Evolutionary conservation across 164 flowering plant genomes (phyloP), one percentile per base, ranked within the genome.

Genomic region (Nymphaea colorata): DNA sequence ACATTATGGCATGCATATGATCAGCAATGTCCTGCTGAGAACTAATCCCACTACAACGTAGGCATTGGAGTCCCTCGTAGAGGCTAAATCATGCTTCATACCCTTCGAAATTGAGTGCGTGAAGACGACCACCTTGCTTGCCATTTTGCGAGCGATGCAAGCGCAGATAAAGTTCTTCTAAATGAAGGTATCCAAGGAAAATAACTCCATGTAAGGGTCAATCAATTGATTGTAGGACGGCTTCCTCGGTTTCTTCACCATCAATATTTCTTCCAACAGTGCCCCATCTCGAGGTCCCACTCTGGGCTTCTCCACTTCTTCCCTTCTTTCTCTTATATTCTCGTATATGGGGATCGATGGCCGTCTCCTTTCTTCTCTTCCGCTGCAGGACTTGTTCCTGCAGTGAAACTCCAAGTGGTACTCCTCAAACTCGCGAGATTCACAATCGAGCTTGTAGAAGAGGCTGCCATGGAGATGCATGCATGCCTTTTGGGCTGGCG

Each of bases 51-150:
- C 91, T 55, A 90, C 81, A 67, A 75, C 83, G 79, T 93, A 90
- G 59, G 98, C 86, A 66, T 71, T 69, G 4, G 69, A 69, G 64
- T 85, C 78, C 81, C 76, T 89, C 3, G 87, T 84, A 4, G 98
- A 94, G 11, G 65, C 80, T 71, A 89, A 69, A 61, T 88, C 90
- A 61, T 78, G 83, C 70, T 91, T 94, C 89, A 94, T 81, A 75
- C 91, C 96, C 75, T 91, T 87, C 0, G 96, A 91, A 65, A 94
- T 94, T 3, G 96, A 91, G 79, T 91, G 97, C 41, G 98, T 91
- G 72, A 89, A 93, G 17, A 79, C 87, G 42, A 88, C 96, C 51
- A 94, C 97, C 76, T 89, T 89, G 78, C 96, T 91, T 18, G 96
- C 88, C 60, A 75, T 91, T 55, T 97, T 70, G 71, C 91, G 98